Conservation (phyloP, 2,329 filamentous ascomycete species). For the Paecilomyces dactylethromorphus region DNA sequence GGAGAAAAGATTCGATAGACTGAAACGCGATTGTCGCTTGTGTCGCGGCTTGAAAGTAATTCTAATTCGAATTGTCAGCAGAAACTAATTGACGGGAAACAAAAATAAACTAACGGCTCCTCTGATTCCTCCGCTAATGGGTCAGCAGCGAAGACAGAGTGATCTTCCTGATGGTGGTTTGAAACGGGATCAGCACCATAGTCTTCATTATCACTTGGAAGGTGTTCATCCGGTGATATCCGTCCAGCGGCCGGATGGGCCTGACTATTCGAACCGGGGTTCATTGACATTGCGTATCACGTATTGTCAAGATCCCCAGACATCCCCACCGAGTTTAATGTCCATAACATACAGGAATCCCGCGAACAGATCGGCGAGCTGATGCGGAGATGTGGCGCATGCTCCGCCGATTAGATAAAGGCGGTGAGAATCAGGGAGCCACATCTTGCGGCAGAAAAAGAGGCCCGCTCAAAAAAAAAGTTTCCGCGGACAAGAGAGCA, state of each 20-base stretch:
- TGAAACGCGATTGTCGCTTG: constrained; percentile 33
- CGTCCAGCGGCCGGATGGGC: constrained; percentile 10
- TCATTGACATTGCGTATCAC: constrained; percentile 21
- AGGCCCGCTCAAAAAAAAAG: constrained; percentile 2
- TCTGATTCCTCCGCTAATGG: constrained; percentile 22
- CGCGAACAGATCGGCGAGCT: background rate
- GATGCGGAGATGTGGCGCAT: constrained; percentile 16
- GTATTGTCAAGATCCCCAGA: background rate
- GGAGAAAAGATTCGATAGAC: constrained; percentile 33
- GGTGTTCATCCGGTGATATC: constrained; percentile 4
- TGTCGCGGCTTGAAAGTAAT: constrained; percentile 40
- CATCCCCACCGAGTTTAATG: constrained; percentile 4
- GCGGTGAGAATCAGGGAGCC: constrained; percentile 24
- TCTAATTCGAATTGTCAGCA: constrained; percentile 11
- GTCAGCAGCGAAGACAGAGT: constrained; percentile 14
- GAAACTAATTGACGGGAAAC: constrained; percentile 4
- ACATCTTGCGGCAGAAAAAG: constrained; percentile 23
- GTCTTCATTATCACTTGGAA: constrained; percentile 10
- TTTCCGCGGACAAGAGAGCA: constrained; percentile 1
- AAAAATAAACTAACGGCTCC: constrained; percentile 14
- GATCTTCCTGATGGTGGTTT: constrained; percentile 13
- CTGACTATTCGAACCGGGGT: constrained; percentile 11
- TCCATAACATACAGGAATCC: background rate
- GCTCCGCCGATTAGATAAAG: constrained; percentile 14
- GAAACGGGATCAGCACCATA: constrained; percentile 14